Evolutionary conservation across 23 red algal genomes (phyloP), one percentile per base, ranked within the genome.

Genomic region (Gracilariopsis chorda): DNA sequence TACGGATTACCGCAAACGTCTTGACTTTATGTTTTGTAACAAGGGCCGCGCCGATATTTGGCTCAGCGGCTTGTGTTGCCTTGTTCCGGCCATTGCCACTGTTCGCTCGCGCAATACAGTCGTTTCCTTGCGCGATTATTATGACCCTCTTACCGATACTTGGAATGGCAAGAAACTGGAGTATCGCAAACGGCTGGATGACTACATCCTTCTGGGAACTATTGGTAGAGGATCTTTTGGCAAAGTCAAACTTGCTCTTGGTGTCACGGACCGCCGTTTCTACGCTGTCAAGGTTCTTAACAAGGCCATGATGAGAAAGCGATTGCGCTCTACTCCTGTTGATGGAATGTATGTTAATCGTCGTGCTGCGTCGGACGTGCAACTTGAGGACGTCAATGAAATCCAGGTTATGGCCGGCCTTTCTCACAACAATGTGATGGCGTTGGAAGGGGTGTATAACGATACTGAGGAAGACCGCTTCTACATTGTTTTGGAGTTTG

Each of bases 401-500:
- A 93, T 98, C 82, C 51, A 80, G 28, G 91, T 98, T 21, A 88
- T 98, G 78, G 63, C 56, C 19, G 8, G 28, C 13, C 86, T 98
- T 0, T 45, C 30, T 23, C 96, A 98, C 60, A 44, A 61, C 35
- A 95, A 98, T 35, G 92, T 94, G 12, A 86, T 98, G 49, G 52
- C 58, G 21, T 62, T 91, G 49, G 83, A 79, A 10, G 87, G 76
- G 33, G 88, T 92, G 29, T 88, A 92, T 48, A 86, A 98, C 49
- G 87, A 94, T 51, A 77, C 78, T 3, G 48, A 78, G 27, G 56
- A 68, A 10, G 77, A 83, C 32, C 85, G 86, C 40, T 60, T 98
- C 21, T 95, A 93, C 70, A 94, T 98, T 69, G 91, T 98, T 11
- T 46, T 95, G 28, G 96, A 98, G 57, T 93, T 87, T 69, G 73